Conservation (phyloP, 257 asterid species). For the Anisodus acutangulus region DNA sequence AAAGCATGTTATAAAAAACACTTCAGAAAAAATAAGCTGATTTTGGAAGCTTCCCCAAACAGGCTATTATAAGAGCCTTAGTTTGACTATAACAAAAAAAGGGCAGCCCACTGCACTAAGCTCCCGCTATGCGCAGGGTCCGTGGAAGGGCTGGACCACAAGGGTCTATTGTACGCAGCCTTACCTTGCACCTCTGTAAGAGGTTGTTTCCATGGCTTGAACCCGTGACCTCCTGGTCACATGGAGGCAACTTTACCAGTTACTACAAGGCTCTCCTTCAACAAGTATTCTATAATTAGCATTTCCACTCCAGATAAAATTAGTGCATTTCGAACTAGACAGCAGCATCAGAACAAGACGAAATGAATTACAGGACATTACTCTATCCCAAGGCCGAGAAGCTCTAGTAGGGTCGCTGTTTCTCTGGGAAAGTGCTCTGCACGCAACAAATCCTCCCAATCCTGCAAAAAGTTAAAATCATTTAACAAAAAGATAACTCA, state of each 20-base stretch:
- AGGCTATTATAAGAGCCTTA: background rate
- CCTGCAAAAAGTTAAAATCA: conserved; percentile 27
- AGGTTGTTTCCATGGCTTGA: too few relatives aligned
- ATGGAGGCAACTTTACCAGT: too few relatives aligned
- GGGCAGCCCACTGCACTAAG: too few relatives aligned
- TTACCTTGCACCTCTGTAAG: too few relatives aligned
- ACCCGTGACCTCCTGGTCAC: too few relatives aligned
- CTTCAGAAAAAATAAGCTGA: too few relatives aligned
- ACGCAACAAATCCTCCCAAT: conserved; percentile 73
- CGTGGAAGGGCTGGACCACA: too few relatives aligned
- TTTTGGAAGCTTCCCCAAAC: too few relatives aligned
- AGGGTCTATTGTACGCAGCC: too few relatives aligned
- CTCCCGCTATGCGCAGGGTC: too few relatives aligned
- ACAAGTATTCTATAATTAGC: background rate
- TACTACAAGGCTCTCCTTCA: too few relatives aligned
- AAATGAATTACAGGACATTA: conserved; percentile 21
- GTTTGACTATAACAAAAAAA: background rate
- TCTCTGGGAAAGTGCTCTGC: conserved; percentile 75
- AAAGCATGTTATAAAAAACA: too few relatives aligned
- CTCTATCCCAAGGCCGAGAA: conserved; percentile 72
- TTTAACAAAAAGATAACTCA: background rate
- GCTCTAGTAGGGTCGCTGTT: conserved; percentile 73
- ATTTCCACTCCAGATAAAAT: background rate
- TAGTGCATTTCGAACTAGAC: background rate
- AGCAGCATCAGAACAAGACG: background rate